A percentile compares a stretch with the other conserved stretches of the same genome.
phyloP scores from a whole-genome alignment of 2,329 filamentous ascomycete species.

The Botrytis aclada region DNA sequence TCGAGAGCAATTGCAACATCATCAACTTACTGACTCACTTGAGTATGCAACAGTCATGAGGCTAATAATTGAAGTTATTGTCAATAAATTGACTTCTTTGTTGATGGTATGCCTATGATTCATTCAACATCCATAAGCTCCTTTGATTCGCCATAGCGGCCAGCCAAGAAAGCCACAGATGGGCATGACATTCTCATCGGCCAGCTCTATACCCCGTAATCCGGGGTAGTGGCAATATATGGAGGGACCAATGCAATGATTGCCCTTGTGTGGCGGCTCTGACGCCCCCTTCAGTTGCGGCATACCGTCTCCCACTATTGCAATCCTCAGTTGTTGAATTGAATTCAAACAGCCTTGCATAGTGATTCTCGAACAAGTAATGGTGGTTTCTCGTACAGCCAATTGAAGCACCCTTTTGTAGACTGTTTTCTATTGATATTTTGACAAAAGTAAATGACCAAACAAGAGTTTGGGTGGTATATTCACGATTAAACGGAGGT shows the following conservation, averaged over 20 bases:
- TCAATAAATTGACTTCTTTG: conserved; percentile 1
- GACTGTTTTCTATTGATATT: background rate
- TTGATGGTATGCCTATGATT: background rate
- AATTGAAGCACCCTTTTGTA: background rate
- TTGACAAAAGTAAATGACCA: background rate
- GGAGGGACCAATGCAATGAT: background rate
- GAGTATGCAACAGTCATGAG: background rate
- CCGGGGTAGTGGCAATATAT: background rate
- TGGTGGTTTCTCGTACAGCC: background rate
- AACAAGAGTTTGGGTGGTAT: too few species aligned
- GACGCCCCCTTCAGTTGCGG: background rate
- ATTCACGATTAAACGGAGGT: background rate
- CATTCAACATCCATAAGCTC: background rate
- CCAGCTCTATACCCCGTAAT: background rate
- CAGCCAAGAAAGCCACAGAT: background rate
- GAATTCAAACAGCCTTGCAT: background rate
- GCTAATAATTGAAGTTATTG: background rate
- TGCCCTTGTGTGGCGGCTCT: background rate
- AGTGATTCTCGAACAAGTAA: background rate
- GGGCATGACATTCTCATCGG: background rate
- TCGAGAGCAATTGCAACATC: background rate
- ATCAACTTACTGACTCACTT: background rate
- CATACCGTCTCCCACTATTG: background rate
- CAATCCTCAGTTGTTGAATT: background rate
- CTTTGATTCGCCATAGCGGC: background rate